phyloP scores from a whole-genome alignment of 2,329 filamentous ascomycete species.

The Pseudopyricularia javanii region DNA sequence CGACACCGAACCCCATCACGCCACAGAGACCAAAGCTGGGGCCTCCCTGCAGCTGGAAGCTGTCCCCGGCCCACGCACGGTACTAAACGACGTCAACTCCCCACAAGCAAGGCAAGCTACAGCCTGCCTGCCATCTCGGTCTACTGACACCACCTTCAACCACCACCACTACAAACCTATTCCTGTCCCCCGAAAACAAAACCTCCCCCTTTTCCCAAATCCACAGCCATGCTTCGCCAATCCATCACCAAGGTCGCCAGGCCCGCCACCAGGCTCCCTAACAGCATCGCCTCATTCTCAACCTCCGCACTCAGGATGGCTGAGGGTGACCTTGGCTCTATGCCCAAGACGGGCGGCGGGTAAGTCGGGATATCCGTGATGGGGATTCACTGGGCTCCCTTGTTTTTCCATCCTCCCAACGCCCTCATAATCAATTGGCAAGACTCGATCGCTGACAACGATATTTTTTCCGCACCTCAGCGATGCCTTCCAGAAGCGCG shows the following conservation, averaged over 20 bases:
- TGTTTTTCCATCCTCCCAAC: not conserved
- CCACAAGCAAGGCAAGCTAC: too few species aligned
- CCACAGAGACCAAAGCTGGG: too few species aligned
- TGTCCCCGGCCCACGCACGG: too few species aligned
- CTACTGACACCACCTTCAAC: not conserved
- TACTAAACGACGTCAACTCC: too few species aligned
- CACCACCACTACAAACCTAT: not conserved
- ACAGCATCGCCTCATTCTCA: conserved; percentile 44
- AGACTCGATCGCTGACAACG: not conserved
- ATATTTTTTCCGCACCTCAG: conserved; percentile 29
- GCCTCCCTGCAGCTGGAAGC: too few species aligned
- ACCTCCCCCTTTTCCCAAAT: not conserved
- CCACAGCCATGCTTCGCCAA: conserved; percentile 53
- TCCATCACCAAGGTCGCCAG: conserved; percentile 39
- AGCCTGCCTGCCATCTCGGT: too few species aligned
- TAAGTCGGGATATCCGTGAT: not conserved
- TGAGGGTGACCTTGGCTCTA: conserved; percentile 58
- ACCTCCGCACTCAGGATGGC: conserved; percentile 50
- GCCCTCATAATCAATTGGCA: not conserved
- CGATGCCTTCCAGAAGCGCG: conserved; percentile 86
- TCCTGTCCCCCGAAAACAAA: not conserved
- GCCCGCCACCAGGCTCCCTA: conserved; percentile 30
- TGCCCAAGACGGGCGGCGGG: conserved; percentile 31
- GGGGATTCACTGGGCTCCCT: not conserved
- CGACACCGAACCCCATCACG: too few species aligned